These are phyloP conservation scores for Candida parachauliodes DNA, from an alignment of 805 yeast genomes.

Conservation along the genomic window DNA sequence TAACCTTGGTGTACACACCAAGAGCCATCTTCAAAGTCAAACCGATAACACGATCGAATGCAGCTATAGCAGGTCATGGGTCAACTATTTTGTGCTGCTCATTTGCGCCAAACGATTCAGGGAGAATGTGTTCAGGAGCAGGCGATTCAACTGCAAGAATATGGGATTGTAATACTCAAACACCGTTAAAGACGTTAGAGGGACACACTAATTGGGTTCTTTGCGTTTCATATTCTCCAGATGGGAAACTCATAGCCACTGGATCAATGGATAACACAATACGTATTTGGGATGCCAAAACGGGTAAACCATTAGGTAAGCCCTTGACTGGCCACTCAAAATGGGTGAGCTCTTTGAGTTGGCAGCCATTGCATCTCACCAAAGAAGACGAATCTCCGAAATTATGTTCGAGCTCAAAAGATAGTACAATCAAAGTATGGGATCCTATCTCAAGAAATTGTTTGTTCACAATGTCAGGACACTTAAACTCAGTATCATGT, in stretches of 20 bases:
- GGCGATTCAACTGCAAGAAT: slow-evolving; percentile 95
- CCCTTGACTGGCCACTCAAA: slow-evolving; percentile 79
- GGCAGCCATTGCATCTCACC: slow-evolving; percentile 92
- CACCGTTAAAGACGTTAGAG: slow-evolving; percentile 72
- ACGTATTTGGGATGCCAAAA: slow-evolving; percentile 77
- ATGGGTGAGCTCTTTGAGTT: slow-evolving; percentile 83
- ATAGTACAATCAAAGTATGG: slow-evolving; percentile 88
- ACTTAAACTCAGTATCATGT: slow-evolving; percentile 84
- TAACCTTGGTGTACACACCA: slow-evolving; percentile 90
- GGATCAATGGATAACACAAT: slow-evolving; percentile 93
- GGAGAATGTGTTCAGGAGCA: slow-evolving; percentile 89
- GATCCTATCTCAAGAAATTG: slow-evolving; percentile 70
- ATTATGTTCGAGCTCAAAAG: slow-evolving; percentile 86
- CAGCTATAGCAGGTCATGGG: slow-evolving; percentile 94
- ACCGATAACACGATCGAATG: slow-evolving; percentile 85
- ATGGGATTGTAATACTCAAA: slow-evolving; percentile 96
- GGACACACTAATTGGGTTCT: slow-evolving; percentile 96
- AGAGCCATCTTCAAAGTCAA: slow-evolving; percentile 91
- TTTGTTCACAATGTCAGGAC: slow-evolving; percentile 75
- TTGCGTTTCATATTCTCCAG: slow-evolving; percentile 88
- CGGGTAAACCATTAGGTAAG: slow-evolving; percentile 71
- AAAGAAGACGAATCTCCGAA: slow-evolving; percentile 63
- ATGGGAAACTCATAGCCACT: slow-evolving; percentile 87
- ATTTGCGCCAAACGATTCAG: slow-evolving; percentile 86
- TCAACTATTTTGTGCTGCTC: slow-evolving; percentile 88